phyloP scores from a whole-genome alignment of 768 basidiomycete genomes.

The Leccinum disarticulatum region DNA sequence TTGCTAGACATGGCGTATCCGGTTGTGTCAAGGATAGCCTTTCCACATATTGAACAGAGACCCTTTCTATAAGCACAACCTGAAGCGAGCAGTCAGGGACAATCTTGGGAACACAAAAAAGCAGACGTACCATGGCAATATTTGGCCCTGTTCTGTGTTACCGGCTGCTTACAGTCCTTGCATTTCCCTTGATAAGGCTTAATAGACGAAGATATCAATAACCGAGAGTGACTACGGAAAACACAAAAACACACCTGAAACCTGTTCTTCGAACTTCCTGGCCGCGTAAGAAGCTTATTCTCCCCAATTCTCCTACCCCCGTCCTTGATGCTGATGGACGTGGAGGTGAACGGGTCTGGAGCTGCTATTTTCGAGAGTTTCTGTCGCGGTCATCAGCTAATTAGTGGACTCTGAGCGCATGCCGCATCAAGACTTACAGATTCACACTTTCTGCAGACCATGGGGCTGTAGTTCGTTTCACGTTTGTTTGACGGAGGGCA shows the following conservation, averaged over 20 bases:
- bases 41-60: conserved; percentile 84
- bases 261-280: conserved; percentile 71
- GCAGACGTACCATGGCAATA: conserved; percentile 76
- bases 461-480: conserved; percentile 31
- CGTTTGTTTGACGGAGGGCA: background rate
- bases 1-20: conserved; percentile 87
- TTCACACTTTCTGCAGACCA: conserved; percentile 91
- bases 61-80: conserved; percentile 90
- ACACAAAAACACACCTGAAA: conserved; percentile 56
- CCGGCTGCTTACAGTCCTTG: conserved; percentile 82
- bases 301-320: conserved; percentile 80
- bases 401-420: conserved; percentile 9
- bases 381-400: conserved; percentile 36
- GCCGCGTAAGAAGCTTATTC: conserved; percentile 76
- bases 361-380: conserved; percentile 91
- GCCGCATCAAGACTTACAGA: conserved; percentile 41
- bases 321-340: conserved; percentile 72
- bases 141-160: conserved; percentile 84
- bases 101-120: conserved; percentile 5
- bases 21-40: conserved; percentile 79
- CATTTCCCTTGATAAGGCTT: conserved; percentile 87
- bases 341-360: conserved; percentile 81
- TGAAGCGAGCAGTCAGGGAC: conserved; percentile 29
- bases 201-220: background rate
- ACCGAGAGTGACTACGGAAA: conserved; percentile 12